phyloP scores from a whole-genome alignment of 148 eudicot species.

The Rhododendron ovatum region DNA sequence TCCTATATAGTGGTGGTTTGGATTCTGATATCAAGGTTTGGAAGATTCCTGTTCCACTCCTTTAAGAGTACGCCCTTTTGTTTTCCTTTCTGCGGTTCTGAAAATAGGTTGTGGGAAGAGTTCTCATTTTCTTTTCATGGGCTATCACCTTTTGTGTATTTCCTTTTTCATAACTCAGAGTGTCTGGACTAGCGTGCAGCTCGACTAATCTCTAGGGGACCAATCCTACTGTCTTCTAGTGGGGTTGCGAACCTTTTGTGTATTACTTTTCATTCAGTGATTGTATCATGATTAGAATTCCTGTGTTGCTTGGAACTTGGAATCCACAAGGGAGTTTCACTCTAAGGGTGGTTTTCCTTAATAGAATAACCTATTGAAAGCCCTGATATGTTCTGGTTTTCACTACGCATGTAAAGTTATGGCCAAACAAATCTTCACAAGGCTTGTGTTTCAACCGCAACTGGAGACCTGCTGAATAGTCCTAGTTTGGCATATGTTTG shows the following conservation, averaged over 20 bases:
- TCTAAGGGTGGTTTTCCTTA: neutral
- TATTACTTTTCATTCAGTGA: neutral
- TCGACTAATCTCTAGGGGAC: neutral
- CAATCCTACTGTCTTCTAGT: neutral
- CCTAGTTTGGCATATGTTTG: neutral
- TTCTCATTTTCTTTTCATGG: neutral
- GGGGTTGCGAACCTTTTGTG: neutral
- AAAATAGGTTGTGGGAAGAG: neutral
- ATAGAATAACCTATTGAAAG: neutral
- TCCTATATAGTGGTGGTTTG: constrained; percentile 72
- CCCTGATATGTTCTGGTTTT: neutral
- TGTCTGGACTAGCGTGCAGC: neutral
- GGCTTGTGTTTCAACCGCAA: neutral
- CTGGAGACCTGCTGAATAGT: neutral
- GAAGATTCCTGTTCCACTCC: constrained; percentile 50
- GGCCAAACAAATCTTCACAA: neutral
- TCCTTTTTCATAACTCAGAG: neutral
- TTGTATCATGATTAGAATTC: neutral
- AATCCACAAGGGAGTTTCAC: neutral
- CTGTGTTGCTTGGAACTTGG: neutral
- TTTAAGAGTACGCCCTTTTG: neutral
- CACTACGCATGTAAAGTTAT: neutral
- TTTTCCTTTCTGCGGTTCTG: constrained; percentile 4
- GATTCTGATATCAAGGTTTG: constrained; percentile 82
- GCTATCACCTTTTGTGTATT: neutral